phyloP scores from a whole-genome alignment of 306 rosid species.

The Prunus fruticosa region DNA sequence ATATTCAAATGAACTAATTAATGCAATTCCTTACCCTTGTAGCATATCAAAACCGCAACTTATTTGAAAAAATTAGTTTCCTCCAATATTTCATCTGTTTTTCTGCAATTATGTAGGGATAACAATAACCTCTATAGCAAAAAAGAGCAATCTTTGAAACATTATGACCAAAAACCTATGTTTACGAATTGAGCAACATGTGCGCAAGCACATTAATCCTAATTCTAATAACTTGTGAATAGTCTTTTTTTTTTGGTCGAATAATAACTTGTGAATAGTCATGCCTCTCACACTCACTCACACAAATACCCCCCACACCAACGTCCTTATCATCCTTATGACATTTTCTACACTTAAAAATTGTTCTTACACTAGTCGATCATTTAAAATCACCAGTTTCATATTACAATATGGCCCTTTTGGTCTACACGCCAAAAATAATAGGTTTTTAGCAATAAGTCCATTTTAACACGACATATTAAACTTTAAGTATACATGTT shows the following conservation, averaged over 20 bases:
- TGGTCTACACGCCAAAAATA: too few relatives aligned
- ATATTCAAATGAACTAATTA: too few relatives aligned
- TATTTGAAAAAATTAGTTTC: too few relatives aligned
- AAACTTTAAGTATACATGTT: too few relatives aligned
- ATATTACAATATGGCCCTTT: too few relatives aligned
- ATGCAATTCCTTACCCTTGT: not conserved
- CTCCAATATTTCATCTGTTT: not conserved
- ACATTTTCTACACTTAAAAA: not conserved
- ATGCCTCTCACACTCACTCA: not conserved
- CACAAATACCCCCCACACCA: not conserved
- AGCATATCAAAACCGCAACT: not conserved
- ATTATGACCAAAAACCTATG: too few relatives aligned
- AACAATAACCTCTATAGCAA: not conserved
- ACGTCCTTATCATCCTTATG: not conserved
- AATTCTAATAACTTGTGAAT: not conserved
- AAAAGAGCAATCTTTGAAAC: too few relatives aligned
- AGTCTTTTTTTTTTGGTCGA: too few relatives aligned
- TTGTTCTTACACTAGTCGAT: too few relatives aligned
- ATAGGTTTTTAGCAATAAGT: too few relatives aligned
- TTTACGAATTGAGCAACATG: not conserved
- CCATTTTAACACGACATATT: too few relatives aligned
- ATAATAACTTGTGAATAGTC: not conserved
- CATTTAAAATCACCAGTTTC: too few relatives aligned
- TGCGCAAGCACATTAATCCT: not conserved
- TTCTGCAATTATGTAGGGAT: not conserved